Base-by-base conservation (phyloP, 495 filamentous ascomycete species). In the Hyaloscypha bicolor region DNA sequence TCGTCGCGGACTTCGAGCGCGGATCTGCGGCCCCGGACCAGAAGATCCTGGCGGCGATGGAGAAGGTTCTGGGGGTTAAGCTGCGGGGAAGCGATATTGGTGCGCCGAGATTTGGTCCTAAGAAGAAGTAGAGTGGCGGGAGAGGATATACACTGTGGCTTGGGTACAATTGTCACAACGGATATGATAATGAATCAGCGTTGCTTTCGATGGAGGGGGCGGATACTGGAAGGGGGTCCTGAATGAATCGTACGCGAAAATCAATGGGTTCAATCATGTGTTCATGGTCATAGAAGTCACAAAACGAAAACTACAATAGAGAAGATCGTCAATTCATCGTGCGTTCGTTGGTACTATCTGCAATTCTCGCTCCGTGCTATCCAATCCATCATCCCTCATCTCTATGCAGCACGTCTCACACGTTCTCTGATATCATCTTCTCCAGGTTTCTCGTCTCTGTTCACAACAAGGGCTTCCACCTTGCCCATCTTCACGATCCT, bases 1-100 rank as follows among this genome's bases (percentile, higher is more conserved):
- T 93, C 69, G 82, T 97, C 67, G 91, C 91, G 75, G 89, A 93
- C 75, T 93, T 94, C 74, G 94, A 97, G 88, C 83, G 86, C 64
- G 93, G 93, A 63, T 85, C 86, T 72, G 93, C 91, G 67, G 75
- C 87, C 30, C 92, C 92, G 37, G 91, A 96, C 79, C 91, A 95
- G 82, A 93, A 94, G 86, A 82, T 96, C 56, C 82, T 97, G 33
- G 77, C 79, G 65, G 80, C 84, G 69, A 91, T 97, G 87, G 93
- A 97, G 86, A 86, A 89, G 67, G 87, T 92, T 62, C 85, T 97
- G 65, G 92, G 93, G 77, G 85, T 96, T 71, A 93, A 94, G 82
- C 85, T 97, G 75, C 82, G 91, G 73, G 93, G 93, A 53, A 71
- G 77, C 67, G 89, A 91, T 76, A 93, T 94, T 72, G 91, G 91